phyloP scores from a whole-genome alignment of 192 early-diverging fungal genomes.

The Phlyctochytrium bullatum region DNA sequence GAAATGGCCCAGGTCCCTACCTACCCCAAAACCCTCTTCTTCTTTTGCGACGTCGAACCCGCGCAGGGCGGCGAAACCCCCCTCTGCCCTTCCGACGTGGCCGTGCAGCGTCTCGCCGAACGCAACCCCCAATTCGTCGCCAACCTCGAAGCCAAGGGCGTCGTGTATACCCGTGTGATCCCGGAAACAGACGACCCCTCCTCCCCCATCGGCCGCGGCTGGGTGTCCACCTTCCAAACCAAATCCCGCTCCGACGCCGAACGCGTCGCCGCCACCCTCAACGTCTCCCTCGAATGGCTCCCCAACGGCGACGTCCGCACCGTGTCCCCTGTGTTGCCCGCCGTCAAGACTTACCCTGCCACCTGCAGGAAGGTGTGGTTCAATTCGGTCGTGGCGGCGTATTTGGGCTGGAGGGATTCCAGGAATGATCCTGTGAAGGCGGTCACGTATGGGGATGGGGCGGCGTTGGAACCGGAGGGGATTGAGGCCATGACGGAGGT shows the following conservation, averaged over 20 bases:
- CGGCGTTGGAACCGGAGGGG: slow-evolving; percentile 19
- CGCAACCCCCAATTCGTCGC: slow-evolving; percentile 22
- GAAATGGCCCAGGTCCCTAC: slow-evolving; percentile 32
- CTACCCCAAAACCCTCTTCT: slow-evolving; percentile 31
- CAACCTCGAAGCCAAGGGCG: slow-evolving; percentile 28
- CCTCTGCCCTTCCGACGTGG: slow-evolving; percentile 26
- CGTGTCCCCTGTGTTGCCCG: slow-evolving; percentile 32
- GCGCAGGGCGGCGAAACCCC: slow-evolving; percentile 33
- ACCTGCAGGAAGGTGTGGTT: slow-evolving; percentile 30
- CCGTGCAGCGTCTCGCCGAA: slow-evolving; percentile 24
- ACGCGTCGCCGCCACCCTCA: slow-evolving; percentile 15
- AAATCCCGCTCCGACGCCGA: slow-evolving; percentile 14
- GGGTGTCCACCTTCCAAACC: slow-evolving; percentile 37
- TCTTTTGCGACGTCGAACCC: slow-evolving; percentile 28
- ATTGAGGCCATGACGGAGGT: slow-evolving; percentile 21
- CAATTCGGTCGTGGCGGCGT: slow-evolving; percentile 39
- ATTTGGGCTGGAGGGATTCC: slow-evolving; percentile 28
- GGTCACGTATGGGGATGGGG: slow-evolving; percentile 34
- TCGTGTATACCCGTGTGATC: slow-evolving; percentile 33
- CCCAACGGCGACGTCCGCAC: slow-evolving; percentile 34
- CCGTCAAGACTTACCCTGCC: slow-evolving; percentile 24
- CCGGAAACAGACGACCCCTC: slow-evolving; percentile 31
- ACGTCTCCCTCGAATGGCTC: slow-evolving; percentile 30
- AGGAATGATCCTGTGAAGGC: slow-evolving; percentile 32
- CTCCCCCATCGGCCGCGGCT: slow-evolving; percentile 33